Evolutionary conservation across 192 early-diverging fungal species (phyloP), one percentile per base, ranked within the genome.

Genomic region (Polychytrium aggregatum): DNA sequence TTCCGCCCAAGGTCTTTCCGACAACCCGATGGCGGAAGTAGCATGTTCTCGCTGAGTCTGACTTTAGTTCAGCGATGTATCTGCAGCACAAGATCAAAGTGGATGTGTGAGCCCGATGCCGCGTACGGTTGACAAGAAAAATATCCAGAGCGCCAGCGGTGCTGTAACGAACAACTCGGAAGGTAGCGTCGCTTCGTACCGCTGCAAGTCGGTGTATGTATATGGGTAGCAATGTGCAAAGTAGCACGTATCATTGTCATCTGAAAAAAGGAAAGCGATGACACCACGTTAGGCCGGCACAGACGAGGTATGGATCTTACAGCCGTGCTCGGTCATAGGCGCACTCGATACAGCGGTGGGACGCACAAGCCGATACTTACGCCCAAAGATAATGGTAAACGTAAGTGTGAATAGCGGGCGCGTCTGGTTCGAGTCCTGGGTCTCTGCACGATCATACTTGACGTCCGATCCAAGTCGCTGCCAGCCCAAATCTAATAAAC

Each of bases 141-240:
- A n/a, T n/a, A n/a, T n/a, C n/a, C n/a, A n/a, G n/a, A n/a, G n/a
- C n/a, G n/a, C n/a, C n/a, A n/a, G n/a, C n/a, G n/a, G n/a, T n/a
- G n/a, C n/a, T n/a, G n/a, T n/a, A n/a, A n/a, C n/a, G n/a, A n/a
- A n/a, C n/a, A n/a, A n/a, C n/a, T n/a, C n/a, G n/a, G n/a, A n/a
- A n/a, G n/a, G n/a, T n/a, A n/a, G n/a, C n/a, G n/a, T 10, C 20
- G 14, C 14, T 28, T 9, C 24, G 16, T 63, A 70, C 38, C 22
- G 40, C 46, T 71, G 68, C 29, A 64, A 44, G 28, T 56, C 50
- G 11, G 65, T 55, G 48, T 71, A 71, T 1, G 65, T 60, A 47
- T 68, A 71, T 11, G 68, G 68, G 53, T 51, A 65, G 50, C 65
- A 67, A 46, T 71, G 61, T 2, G 68, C 56, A 33, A 71, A 52